phyloP scores from a whole-genome alignment of 768 basidiomycete species.

The Kwoniella botswanensis region DNA sequence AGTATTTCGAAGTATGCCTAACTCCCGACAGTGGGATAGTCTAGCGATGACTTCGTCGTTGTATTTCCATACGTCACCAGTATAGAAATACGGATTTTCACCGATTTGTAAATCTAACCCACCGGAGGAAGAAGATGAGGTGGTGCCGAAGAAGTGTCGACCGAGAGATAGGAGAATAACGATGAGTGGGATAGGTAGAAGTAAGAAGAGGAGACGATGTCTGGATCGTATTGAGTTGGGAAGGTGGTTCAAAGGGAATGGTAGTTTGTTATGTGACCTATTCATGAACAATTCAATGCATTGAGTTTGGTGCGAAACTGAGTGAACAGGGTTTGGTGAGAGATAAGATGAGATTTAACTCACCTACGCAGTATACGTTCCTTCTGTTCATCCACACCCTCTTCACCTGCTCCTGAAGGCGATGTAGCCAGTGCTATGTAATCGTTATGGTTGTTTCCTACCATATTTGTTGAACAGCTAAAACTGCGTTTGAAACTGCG shows the following conservation, averaged over 20 bases:
- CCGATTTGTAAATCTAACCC: neutral
- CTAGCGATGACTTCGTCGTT: constrained; percentile 37
- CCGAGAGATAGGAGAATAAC: neutral
- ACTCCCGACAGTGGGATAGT: constrained; percentile 39
- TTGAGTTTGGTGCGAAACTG: too few species aligned
- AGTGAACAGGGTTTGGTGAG: too few species aligned
- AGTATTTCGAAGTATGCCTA: constrained; percentile 44
- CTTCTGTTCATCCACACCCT: constrained; percentile 14
- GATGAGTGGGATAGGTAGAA: neutral
- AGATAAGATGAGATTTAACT: neutral
- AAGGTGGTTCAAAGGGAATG: neutral
- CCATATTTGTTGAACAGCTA: neutral
- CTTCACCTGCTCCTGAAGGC: constrained; percentile 13
- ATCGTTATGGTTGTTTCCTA: constrained; percentile 9
- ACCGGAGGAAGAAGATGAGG: neutral
- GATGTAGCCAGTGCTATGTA: constrained; percentile 31
- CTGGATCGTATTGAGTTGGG: constrained; percentile 1
- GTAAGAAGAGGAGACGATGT: constrained; percentile 1
- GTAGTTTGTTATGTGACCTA: constrained; percentile 5
- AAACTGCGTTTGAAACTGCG: neutral
- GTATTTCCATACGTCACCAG: constrained; percentile 48
- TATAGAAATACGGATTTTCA: constrained; percentile 45
- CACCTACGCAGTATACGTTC: constrained; percentile 12
- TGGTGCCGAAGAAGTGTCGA: constrained; percentile 4
- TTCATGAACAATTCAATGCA: neutral